Evolutionary conservation across 306 rosid species (phyloP).

Genomic region (Benincasa hispida): DNA sequence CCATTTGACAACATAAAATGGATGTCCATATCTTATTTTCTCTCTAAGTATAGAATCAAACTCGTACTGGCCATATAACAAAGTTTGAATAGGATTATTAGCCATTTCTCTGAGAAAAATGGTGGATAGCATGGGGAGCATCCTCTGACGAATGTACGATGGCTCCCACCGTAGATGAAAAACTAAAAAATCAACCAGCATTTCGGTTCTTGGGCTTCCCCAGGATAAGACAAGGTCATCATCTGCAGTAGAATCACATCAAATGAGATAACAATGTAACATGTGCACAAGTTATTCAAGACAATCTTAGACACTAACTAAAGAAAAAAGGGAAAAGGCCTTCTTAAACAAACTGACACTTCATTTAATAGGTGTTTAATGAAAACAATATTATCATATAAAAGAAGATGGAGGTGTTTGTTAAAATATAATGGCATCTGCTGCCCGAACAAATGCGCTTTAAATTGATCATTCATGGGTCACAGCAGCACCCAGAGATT

Average conservation of each 20-base stretch:
- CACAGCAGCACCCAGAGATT: neutral
- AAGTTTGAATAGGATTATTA: constrained; percentile 10
- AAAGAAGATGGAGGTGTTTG: neutral
- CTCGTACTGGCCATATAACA: constrained; percentile 57
- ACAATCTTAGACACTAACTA: neutral
- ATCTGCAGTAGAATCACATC: constrained; percentile 20
- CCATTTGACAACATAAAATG: constrained; percentile 67
- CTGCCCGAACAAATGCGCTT: neutral
- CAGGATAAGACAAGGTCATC: constrained; percentile 41
- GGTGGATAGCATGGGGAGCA: constrained; percentile 81
- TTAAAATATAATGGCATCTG: neutral
- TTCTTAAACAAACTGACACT: neutral
- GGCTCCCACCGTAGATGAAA: constrained; percentile 76
- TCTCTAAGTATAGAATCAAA: constrained; percentile 56
- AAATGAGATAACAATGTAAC: neutral
- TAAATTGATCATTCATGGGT: neutral
- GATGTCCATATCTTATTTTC: constrained; percentile 54
- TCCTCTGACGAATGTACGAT: constrained; percentile 41
- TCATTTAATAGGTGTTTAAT: neutral
- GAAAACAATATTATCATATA: neutral
- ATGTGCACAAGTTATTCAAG: neutral
- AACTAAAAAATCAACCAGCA: constrained; percentile 50
- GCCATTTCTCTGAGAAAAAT: constrained; percentile 59
- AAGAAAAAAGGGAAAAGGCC: neutral
- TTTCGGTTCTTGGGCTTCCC: constrained; percentile 49